A percentile compares a stretch with the other conserved stretches of the same genome.
These are phyloP conservation scores for Boletellus deceptivus DNA, from an alignment of 1,284 basidiomycete species.

Conservation along the genomic window DNA sequence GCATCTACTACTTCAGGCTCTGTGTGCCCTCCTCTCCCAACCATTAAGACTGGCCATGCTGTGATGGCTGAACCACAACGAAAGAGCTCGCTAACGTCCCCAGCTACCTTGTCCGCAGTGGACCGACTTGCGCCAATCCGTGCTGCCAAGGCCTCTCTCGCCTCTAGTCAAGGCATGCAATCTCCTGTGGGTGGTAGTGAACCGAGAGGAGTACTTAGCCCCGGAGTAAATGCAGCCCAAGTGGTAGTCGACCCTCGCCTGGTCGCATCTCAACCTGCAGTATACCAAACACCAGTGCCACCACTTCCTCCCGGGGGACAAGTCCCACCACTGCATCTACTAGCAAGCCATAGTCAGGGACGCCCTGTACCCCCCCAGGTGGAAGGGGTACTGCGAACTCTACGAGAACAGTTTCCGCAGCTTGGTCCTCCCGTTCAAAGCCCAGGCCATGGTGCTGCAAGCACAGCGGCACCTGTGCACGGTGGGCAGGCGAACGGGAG, in stretches of 20 bases:
- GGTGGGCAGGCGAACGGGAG: slow-evolving; percentile 1
- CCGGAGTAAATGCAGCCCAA: neutral
- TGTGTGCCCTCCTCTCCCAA: neutral
- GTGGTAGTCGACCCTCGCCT: neutral
- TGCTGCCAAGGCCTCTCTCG: slow-evolving; percentile 30
- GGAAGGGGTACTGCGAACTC: slow-evolving; percentile 13
- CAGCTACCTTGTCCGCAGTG: slow-evolving; percentile 2
- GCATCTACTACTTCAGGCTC: neutral
- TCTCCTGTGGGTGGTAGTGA: slow-evolving; percentile 2
- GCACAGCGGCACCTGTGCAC: neutral
- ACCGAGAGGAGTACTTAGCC: neutral
- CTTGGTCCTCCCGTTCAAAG: slow-evolving; percentile 4
- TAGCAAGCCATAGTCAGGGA: slow-evolving; percentile 6
- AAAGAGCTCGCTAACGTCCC: slow-evolving; percentile 11
- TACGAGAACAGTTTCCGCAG: slow-evolving; percentile 22
- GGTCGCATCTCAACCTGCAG: neutral
- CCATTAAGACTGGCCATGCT: slow-evolving; percentile 9
- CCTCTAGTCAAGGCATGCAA: slow-evolving; percentile 5
- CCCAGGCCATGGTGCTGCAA: neutral
- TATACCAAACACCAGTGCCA: slow-evolving; percentile 1
- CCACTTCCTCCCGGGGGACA: neutral
- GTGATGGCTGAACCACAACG: slow-evolving; percentile 25
- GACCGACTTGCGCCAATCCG: slow-evolving; percentile 35
- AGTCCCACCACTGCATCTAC: neutral
- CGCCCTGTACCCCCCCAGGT: slow-evolving; percentile 5